Evolutionary conservation across 305 asterid species (phyloP), one percentile per base, ranked within the genome.

Genomic region (Plantago coronopus): DNA sequence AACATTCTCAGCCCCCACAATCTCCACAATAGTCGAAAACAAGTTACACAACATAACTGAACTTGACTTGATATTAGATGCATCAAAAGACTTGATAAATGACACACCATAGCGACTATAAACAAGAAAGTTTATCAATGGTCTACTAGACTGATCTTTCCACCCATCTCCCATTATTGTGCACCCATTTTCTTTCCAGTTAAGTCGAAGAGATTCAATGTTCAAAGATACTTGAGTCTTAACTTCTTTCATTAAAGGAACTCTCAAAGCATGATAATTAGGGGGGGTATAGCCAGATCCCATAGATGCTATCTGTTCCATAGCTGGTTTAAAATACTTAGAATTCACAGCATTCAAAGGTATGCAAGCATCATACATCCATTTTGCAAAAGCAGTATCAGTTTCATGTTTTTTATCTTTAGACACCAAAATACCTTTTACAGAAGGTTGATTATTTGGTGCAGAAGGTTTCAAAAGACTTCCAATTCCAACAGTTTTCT

Each of bases 271-370:
- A 53, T 44, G 34, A 53, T 21, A 57, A 5, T 7, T 23, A 15
- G 62, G 57, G 11, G 23, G 27, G 8, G 7, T 51, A 29, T 29
- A 54, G 4, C 67, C 58, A 25, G 49, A 42, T 15, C 50, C 50
- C 18, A 29, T 27, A 5, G 43, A 25, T 23, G 51, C 59, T 54
- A 16, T 31, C 21, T 27, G 23, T 5, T 17, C 44, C 43, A 51
- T 42, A 4, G 29, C 29, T 15, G 15, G 19, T 5, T 46, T 37
- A 23, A 56, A 48, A n/a, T 11, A 56, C 2, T 15, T 34, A 25
- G 63, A 65, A 27, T 65, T 47, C 4, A 38, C 15, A 29, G 57
- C 70, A 65, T 65, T 57, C 1, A 66, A 6, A 20, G 44, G 54
- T 20, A 57, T 58, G 21, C 65, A 57, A 19, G 50, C 13, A 48